Evolutionary conservation across 352 stramenopile genomes (phyloP).

Genomic region (Aphanomyces euteiches): DNA sequence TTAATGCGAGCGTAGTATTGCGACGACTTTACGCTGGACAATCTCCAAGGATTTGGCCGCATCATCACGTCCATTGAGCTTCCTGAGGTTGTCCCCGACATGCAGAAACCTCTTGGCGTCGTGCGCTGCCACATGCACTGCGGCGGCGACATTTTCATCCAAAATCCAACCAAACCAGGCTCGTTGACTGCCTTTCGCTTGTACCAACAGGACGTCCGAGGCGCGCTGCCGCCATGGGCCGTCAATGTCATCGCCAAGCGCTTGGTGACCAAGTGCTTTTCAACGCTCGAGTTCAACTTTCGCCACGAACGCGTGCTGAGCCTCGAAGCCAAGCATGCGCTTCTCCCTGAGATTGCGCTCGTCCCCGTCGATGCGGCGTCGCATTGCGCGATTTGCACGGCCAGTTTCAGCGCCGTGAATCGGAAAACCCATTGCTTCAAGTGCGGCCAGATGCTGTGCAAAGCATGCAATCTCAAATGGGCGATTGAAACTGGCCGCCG

Average conservation of each 20-base stretch:
- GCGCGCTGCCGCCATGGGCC: constrained; percentile 1
- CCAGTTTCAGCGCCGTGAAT: neutral
- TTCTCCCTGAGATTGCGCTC: neutral
- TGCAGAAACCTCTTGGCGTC: neutral
- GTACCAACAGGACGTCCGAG: constrained; percentile 14
- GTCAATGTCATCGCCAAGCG: neutral
- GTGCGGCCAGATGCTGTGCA: neutral
- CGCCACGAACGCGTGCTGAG: neutral
- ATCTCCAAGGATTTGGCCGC: constrained; percentile 50
- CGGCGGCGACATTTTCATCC: neutral
- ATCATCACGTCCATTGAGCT: constrained; percentile 57
- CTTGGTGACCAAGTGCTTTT: neutral
- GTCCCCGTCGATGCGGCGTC: too few relatives aligned
- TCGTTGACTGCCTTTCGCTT: neutral
- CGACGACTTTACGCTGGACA: constrained; percentile 66
- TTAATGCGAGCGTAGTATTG: constrained; percentile 45
- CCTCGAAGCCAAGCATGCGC: neutral
- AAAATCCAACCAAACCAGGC: neutral
- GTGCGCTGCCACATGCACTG: neutral
- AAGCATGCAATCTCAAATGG: neutral
- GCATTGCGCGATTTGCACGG: neutral
- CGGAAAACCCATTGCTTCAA: neutral
- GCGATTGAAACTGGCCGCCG: neutral
- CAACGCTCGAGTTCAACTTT: neutral
- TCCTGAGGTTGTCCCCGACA: neutral